phyloP scores from a whole-genome alignment of 1,139 yeast genomes.

The Candida sanyaensis region DNA sequence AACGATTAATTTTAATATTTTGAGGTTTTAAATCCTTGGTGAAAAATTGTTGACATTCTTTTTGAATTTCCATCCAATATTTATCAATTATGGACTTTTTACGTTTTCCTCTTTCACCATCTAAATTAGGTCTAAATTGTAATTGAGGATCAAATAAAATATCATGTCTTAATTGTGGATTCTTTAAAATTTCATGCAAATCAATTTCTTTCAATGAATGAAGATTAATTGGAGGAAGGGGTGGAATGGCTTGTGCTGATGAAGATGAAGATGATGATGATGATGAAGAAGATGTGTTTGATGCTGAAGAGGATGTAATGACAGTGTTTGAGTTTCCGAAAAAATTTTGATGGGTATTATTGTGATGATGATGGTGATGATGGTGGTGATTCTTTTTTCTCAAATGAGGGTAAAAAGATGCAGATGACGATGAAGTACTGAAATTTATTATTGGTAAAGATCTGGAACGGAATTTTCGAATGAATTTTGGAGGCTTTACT shows the following conservation, averaged over 20 bases:
- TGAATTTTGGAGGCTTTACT: constrained; percentile 36
- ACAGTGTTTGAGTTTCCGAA: constrained; percentile 8
- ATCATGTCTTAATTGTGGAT: constrained; percentile 92
- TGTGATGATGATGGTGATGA: constrained; percentile 6
- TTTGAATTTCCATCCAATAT: constrained; percentile 79
- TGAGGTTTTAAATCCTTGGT: constrained; percentile 9
- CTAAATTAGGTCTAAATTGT: constrained; percentile 89
- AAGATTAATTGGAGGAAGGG: constrained; percentile 80
- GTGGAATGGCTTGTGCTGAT: constrained; percentile 25
- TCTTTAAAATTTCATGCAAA: constrained; percentile 82
- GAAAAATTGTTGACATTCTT: constrained; percentile 55
- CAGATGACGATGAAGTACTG: constrained; percentile 16
- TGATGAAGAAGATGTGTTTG: constrained; percentile 19
- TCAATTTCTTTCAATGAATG: constrained; percentile 86
- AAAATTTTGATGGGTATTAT: constrained; percentile 1
- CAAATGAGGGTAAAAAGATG: constrained; percentile 16
- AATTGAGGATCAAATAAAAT: constrained; percentile 89
- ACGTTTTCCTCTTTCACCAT: constrained; percentile 85
- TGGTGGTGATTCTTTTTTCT: constrained; percentile 13
- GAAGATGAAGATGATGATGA: constrained; percentile 15
- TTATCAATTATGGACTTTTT: constrained; percentile 75
- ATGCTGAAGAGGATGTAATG: neutral
- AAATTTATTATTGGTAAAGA: constrained; percentile 42
- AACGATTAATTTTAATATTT: constrained; percentile 44
- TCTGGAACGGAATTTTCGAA: constrained; percentile 43